These are phyloP conservation scores for Aeminium ludgeri DNA, from an alignment of 495 filamentous ascomycete genomes.

Conservation along the genomic window DNA sequence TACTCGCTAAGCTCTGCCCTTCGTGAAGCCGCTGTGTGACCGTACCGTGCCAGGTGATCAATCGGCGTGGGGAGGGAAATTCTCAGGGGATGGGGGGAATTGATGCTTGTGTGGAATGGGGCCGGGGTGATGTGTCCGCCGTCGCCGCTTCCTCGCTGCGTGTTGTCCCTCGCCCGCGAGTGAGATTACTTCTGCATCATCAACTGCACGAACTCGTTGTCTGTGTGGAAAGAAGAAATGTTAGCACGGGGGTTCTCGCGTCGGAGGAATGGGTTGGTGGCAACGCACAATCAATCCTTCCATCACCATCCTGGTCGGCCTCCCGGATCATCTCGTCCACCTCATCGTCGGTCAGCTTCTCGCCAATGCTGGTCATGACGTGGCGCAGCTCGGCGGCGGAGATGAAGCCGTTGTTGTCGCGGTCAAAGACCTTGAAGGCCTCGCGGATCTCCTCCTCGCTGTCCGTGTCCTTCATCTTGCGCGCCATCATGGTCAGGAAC, in stretches of 20 bases:
- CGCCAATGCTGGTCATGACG: slow-evolving; percentile 98
- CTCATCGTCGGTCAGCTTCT: slow-evolving; percentile 98
- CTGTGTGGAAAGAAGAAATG: slow-evolving; percentile 28
- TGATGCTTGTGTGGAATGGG: no score
- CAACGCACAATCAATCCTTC: slow-evolving; percentile 77
- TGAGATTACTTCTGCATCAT: slow-evolving; percentile 99
- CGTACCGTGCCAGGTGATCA: neutral
- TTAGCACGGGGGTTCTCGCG: neutral
- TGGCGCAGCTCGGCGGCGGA: slow-evolving; percentile 93
- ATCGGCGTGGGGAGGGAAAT: neutral
- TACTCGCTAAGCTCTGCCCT: no score
- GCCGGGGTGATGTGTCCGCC: no score
- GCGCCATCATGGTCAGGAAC: slow-evolving; percentile 99
- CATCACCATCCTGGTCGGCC: slow-evolving; percentile 97
- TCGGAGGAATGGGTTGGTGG: no score
- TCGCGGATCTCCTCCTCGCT: slow-evolving; percentile 98
- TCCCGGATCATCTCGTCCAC: slow-evolving; percentile 99
- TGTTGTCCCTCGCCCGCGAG: no score
- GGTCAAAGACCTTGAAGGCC: slow-evolving; percentile 92
- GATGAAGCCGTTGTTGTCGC: slow-evolving; percentile 99
- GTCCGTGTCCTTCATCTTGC: slow-evolving; percentile 99
- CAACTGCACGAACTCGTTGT: slow-evolving; percentile 99
- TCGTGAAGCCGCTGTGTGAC: neutral
- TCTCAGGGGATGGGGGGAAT: no score
- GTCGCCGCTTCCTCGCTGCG: no score